Evolutionary conservation across 768 basidiomycete genomes (phyloP), one percentile per base, ranked within the genome.

Genomic region (Suillus subaureus): DNA sequence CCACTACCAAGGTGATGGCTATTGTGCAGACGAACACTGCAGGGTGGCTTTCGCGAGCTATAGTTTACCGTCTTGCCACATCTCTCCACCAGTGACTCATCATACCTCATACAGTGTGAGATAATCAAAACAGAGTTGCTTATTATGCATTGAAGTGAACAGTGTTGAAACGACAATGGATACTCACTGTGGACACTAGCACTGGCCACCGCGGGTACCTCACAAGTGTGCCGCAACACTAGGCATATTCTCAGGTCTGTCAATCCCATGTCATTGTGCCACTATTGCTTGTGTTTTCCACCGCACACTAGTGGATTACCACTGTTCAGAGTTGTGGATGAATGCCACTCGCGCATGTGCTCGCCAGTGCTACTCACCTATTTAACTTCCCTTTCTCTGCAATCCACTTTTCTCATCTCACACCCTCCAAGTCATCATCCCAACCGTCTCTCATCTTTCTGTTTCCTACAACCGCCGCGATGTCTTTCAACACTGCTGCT

Each of bases 1-100:
- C 80, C 78, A 51, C 79, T 93, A 70, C 91, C 90, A 60, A 85
- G 91, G 56, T 86, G 40, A 60, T 28, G 18, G 7, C 28, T 18
- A 28, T 28, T 21, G 9, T 40, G 28, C 18, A 42, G 26, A 21
- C 6, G 58, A 42, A 21, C 26, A 60, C 26, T n/a, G 33, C 54
- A 55, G 11, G 18, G 52, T 54, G 31, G 31, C 18, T 21, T 18
- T 6, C 21, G 6, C 58, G 12, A 42, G 58, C 39, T 42, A 42
- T 60, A 60, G 39, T 60, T 31, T 60, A 28, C 18, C 18, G 6
- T 42, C 39, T 28, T 18, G 18, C 39, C 39, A 40, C 26, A 26
- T 12, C 37, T 40, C 37, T 58, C 39, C 40, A 42, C 39, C 18
- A 28, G 57, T 18, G 26, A 39, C 57, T 26, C 57, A 40, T 28